Evolutionary conservation across 495 filamentous ascomycete species (phyloP), one percentile per base, ranked within the genome.

Genomic region (Aspergillus haitiensis): DNA sequence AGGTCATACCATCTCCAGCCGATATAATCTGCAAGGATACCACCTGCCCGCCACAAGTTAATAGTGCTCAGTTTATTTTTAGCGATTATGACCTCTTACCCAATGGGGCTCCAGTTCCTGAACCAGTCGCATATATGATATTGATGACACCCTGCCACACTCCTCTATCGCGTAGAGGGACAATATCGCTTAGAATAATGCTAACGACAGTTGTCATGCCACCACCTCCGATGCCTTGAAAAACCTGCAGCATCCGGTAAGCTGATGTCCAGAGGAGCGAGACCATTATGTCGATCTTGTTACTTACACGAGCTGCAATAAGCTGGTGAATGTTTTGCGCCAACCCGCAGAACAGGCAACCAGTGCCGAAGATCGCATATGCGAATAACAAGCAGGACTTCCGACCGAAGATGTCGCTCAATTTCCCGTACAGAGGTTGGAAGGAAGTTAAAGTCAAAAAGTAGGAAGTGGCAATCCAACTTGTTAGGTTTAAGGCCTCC

Each of bases 81-180:
- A 21, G 49, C 11, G 45, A 57, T 27, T 42, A 8, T 2, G 16
- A 15, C n/a, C 48, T 44, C 51, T 62, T 61, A 72, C 89, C 90
- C 8, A 96, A 64, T 0, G 91, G 90, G 18, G 85, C 91, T 12
- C 92, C 92, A 44, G 76, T 76, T 12, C 84, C 85, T 13, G 87
- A 79, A 16, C 92, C 92, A 60, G 78, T 72, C 1, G 90, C 86
- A 65, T 81, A 93, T 47, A 94, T 81, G 67, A 94, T 85, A 65
- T 94, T 95, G 64, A 93, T 78, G 48, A 92, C 83, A 16, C 91
- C 90, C 70, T 95, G 91, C 84, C 87, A 95, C 11, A 87, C 78
- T 5, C 89, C 91, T 61, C 91, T 72, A 53, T 92, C 85, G n/a
- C 88, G 79, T 52, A 96, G 76, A 8, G 89, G 80, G 5, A 95